A percentile compares a stretch with the other conserved stretches of the same genome.
Conservation (phyloP, 1,139 yeast species). For the Scheffersomyces cryptocercus region DNA sequence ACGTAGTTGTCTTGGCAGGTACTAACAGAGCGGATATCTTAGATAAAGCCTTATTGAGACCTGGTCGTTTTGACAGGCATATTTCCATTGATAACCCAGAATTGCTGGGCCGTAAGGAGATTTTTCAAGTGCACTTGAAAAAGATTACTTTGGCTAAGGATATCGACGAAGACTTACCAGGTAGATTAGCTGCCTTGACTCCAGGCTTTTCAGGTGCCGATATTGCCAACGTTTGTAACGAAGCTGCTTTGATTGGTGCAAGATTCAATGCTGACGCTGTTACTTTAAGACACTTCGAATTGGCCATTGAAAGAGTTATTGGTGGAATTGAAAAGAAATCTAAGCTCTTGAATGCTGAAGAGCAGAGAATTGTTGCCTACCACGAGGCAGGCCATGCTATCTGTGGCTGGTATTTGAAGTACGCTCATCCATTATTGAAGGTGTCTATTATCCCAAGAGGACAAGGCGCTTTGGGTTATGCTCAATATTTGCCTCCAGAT, state of each 20-base stretch:
- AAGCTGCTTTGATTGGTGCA: slow-evolving; percentile 96
- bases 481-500: slow-evolving; percentile 95
- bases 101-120: slow-evolving; percentile 88
- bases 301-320: slow-evolving; percentile 95
- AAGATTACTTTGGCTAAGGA: slow-evolving; percentile 57
- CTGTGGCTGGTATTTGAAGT: slow-evolving; percentile 91
- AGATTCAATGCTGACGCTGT: slow-evolving; percentile 73
- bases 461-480: slow-evolving; percentile 96
- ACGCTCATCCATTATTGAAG: slow-evolving; percentile 90
- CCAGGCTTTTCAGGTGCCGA: slow-evolving; percentile 99
- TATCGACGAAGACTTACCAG: slow-evolving; percentile 60
- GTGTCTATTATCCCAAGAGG: slow-evolving; percentile 97
- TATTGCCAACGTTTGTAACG: slow-evolving; percentile 95
- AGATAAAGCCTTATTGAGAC: slow-evolving; percentile 91
- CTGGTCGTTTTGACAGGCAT: slow-evolving; percentile 96
- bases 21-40: slow-evolving; percentile 93
- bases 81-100: slow-evolving; percentile 91
- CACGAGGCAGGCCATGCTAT: slow-evolving; percentile 99
- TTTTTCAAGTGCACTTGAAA: slow-evolving; percentile 79
- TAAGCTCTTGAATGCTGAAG: slow-evolving; percentile 77
- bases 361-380: slow-evolving; percentile 87
- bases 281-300: slow-evolving; percentile 79
- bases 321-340: slow-evolving; percentile 95
- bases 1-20: slow-evolving; percentile 96
- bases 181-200: slow-evolving; percentile 89